Base-by-base conservation (phyloP, 1,284 basidiomycete genomes). In the Somion occarium region DNA sequence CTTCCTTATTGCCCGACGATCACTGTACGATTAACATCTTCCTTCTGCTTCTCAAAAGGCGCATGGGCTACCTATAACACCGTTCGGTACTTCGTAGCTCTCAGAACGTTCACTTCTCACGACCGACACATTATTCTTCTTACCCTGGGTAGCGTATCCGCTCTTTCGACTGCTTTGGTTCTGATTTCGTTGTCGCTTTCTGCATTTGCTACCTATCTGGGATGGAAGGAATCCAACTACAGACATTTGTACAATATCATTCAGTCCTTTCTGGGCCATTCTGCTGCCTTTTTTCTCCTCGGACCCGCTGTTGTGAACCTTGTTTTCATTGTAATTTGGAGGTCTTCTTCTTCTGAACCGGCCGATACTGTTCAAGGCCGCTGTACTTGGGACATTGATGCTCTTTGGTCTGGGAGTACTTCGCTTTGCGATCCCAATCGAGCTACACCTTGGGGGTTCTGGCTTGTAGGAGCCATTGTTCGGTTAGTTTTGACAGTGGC, bases 351-450 rank as follows among this genome's bases (percentile, higher is more conserved):
- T 2, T 63, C 70, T 49, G 39, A 62, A 37, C 42, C n/a, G 42
- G 68, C 71, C 30, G 65, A 78, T 51, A 70, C 71, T 51, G 60
- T 79, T 7, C 60, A 55, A n/a, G 64, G 68, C 34, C 72, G 78
- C 18, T 88, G 85, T 56, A 62, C 68, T 39, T 71, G 83, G 69
- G 82, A 84, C 56, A 68, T 87, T 44, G 85, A 88, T 60, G 69
- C 82, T 39, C 66, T 80, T 3, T 88, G 85, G 85, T 74, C 79
- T 5, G 66, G 64, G 15, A 55, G 60, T 1, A 65, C 64, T 19
- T 53, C 55, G 7, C 57, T 57, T 23, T 74, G 75, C 48, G 50
- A 45, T 15, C 46, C 38, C 12, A 52, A 46, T 0, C 55, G 60
- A 13, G 64, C 71, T 1, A 64, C 69, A 12, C 37, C 71, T 2